phyloP scores from a whole-genome alignment of 164 flowering plant species.

The Aristolochia fimbriata region DNA sequence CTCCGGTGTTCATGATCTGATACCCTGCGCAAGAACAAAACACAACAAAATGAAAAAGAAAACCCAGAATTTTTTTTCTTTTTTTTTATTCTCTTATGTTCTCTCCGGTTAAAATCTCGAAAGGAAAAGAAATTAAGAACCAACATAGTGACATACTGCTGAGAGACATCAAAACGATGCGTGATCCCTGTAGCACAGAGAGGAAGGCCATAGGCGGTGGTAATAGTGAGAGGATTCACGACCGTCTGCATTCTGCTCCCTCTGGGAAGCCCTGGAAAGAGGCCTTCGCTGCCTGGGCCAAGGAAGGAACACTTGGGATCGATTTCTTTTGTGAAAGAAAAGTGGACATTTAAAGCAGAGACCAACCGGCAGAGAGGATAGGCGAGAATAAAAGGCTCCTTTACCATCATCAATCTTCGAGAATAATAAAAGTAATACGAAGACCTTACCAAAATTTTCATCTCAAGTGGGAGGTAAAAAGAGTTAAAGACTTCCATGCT shows the following conservation, averaged over 20 bases:
- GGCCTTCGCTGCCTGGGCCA: not conserved
- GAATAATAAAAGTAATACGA: no score
- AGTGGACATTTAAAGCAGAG: not conserved
- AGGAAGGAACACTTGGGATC: not conserved
- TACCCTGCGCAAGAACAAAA: not conserved
- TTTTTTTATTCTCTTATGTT: no score
- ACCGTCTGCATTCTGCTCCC: not conserved
- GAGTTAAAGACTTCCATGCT: no score
- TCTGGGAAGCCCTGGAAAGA: not conserved
- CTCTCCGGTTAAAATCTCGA: no score
- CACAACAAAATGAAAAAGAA: not conserved
- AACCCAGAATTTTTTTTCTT: not conserved
- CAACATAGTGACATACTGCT: not conserved
- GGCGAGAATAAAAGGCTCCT: not conserved
- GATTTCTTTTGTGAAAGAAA: no score
- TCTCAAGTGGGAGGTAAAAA: no score
- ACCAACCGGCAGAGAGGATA: not conserved
- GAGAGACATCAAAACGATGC: not conserved
- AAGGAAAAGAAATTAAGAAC: not conserved
- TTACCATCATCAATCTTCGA: no score
- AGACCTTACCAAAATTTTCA: no score
- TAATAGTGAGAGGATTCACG: not conserved
- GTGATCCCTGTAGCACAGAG: slow-evolving; percentile 1
- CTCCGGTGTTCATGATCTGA: slow-evolving; percentile 1
- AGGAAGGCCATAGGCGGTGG: slow-evolving; percentile 1